phyloP scores from a whole-genome alignment of 306 rosid species.

The Pterocarpus macrocarpus region DNA sequence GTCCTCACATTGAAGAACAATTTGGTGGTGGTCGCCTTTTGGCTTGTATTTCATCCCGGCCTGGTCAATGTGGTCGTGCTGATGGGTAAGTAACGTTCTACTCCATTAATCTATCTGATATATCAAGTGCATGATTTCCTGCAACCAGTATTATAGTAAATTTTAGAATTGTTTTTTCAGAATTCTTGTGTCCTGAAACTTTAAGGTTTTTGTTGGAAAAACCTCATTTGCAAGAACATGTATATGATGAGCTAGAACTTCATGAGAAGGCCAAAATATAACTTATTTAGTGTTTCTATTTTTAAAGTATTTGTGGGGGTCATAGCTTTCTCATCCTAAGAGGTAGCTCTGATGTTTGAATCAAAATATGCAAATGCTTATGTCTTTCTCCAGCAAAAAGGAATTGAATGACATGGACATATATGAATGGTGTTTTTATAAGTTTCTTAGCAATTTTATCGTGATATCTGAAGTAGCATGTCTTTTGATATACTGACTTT shows the following conservation, averaged over 20 bases:
- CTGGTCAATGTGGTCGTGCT: conserved; percentile 73
- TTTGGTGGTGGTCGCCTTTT: conserved; percentile 67
- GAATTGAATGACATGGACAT: neutral
- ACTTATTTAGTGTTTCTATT: neutral
- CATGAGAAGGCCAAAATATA: neutral
- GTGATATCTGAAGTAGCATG: neutral
- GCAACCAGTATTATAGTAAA: neutral
- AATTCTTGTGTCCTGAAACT: neutral
- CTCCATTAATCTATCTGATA: neutral
- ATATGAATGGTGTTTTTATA: neutral
- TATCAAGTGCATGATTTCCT: neutral
- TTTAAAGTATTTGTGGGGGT: neutral
- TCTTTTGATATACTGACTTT: neutral
- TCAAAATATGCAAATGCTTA: neutral
- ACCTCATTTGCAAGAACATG: neutral
- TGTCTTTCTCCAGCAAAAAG: neutral
- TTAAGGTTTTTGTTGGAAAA: neutral
- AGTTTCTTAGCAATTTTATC: neutral
- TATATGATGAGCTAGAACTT: conserved; percentile 2
- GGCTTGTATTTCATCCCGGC: conserved; percentile 72
- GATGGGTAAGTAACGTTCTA: conserved; percentile 60
- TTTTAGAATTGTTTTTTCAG: conserved; percentile 2
- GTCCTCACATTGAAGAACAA: conserved; percentile 67
- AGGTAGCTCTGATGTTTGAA: neutral
- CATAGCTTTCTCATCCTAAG: too few relatives aligned